Conservation (phyloP, 1,139 yeast genomes). For the Kurtzmaniella natalensis region DNA sequence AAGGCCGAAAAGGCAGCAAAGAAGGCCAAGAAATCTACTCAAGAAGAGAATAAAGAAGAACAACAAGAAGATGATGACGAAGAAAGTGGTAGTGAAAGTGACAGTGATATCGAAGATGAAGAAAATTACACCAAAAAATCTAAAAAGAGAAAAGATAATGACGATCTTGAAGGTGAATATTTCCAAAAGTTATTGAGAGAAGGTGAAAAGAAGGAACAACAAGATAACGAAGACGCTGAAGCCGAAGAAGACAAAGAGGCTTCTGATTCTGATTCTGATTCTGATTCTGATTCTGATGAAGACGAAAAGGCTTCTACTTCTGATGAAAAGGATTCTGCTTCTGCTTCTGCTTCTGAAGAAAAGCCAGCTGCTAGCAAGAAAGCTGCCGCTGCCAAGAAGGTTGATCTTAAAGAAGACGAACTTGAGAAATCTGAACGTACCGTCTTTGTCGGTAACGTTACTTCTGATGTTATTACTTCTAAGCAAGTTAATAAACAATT, state of each 20-base stretch:
- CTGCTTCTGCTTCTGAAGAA: slow-evolving; percentile 14
- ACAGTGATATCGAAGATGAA: slow-evolving; percentile 11
- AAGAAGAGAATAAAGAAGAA: slow-evolving; percentile 2
- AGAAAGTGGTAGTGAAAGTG: slow-evolving; percentile 10
- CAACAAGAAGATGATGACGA: slow-evolving; percentile 14
- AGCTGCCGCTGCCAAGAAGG: slow-evolving; percentile 22
- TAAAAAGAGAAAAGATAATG: slow-evolving; percentile 26
- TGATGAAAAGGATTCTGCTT: slow-evolving; percentile 23
- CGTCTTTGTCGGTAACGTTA: slow-evolving; percentile 83
- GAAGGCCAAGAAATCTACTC: slow-evolving; percentile 10
- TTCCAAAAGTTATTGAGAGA: slow-evolving; percentile 35
- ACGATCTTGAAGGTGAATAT: slow-evolving; percentile 46
- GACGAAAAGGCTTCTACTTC: slow-evolving; percentile 9
- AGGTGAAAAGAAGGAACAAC: slow-evolving; percentile 14
- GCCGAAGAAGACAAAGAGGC: slow-evolving; percentile 8
- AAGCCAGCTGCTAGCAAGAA: slow-evolving; percentile 8
- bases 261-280: slow-evolving; percentile 12
- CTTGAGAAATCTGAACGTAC: slow-evolving; percentile 85
- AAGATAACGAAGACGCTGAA: slow-evolving; percentile 11
- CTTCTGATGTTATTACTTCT: slow-evolving; percentile 58
- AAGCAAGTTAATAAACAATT: slow-evolving; percentile 60
- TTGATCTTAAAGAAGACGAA: slow-evolving; percentile 62
- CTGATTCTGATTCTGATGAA: slow-evolving; percentile 13
- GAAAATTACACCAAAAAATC: slow-evolving; percentile 15
- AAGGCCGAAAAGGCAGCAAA: slow-evolving; percentile 15